phyloP scores from a whole-genome alignment of 176 grass and related monocot species.

The Eremochloa ophiuroides region DNA sequence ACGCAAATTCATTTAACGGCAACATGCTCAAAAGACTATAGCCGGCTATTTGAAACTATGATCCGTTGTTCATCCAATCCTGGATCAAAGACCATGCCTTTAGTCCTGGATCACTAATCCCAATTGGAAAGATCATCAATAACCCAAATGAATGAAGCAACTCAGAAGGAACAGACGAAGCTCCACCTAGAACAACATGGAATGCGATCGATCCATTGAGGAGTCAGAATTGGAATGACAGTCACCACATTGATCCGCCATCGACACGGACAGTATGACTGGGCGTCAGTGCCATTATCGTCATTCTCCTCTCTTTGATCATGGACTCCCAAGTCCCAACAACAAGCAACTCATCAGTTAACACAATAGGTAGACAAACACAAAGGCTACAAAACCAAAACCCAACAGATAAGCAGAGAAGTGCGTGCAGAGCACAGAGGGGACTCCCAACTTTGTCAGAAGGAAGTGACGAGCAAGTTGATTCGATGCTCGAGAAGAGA shows the following conservation, averaged over 20 bases:
- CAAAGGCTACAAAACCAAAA: background rate
- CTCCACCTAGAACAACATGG: too few species aligned
- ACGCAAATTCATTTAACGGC: too few species aligned
- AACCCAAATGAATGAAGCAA: too few species aligned
- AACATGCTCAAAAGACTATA: too few species aligned
- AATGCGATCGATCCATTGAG: background rate
- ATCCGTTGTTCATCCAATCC: too few species aligned
- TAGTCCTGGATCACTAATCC: too few species aligned
- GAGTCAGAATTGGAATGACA: conserved; percentile 17
- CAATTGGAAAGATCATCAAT: too few species aligned
- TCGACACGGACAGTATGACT: conserved; percentile 12
- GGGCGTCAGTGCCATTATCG: conserved; percentile 2
- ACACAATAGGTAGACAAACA: background rate
- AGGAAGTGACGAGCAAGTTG: background rate
- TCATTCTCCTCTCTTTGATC: background rate
- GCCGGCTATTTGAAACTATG: too few species aligned
- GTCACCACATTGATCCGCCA: conserved; percentile 6
- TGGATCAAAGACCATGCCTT: too few species aligned
- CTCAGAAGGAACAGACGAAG: too few species aligned
- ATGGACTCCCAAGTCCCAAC: too few species aligned
- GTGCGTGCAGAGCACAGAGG: background rate
- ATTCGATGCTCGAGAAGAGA: background rate
- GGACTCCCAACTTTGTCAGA: too few species aligned
- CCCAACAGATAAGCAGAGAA: background rate
- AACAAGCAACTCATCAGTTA: background rate